Evolutionary conservation across 495 filamentous ascomycete species (phyloP), one percentile per base, ranked within the genome.

Genomic region (Aspergillus haitiensis): DNA sequence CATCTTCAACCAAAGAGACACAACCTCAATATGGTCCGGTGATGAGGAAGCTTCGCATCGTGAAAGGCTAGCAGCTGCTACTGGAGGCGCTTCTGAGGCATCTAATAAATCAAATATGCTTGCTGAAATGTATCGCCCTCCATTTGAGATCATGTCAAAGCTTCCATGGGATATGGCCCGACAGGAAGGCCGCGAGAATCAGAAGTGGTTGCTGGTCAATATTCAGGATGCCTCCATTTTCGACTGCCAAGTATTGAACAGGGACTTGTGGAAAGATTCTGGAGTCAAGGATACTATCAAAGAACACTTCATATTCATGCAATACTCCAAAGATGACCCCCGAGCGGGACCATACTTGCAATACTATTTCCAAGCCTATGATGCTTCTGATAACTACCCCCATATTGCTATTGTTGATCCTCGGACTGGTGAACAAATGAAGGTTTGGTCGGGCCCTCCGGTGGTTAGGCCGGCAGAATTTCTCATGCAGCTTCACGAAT

Each of bases 381-480:
- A 87, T 11, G 84, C 84, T 68, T 82, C 86, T 59, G 88, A 93
- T 69, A 88, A 87, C 16, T 98, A 95, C 70, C 94, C 94, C 6
- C 92, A 97, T 64, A 96, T 97, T 57, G 90, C 92, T 12, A 96
- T 98, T 66, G 84, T 98, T 53, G 94, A 98, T 67, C 94, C 94
- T 1, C 84, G 94, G 40, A 98, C 94, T 7, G 94, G 94, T 42
- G 94, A 98, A 73, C 93, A 97, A 72, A 91, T 98, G 60, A 98
- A 98, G 74, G 86, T 93, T 2, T 97, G 93, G 92, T 92, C 90
- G 6, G 92, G 93, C 3, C 79, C 80, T 13, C 92, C 94, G 15
- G 86, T 90, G 40, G 84, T 93, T 9, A 83, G 82, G 42, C 71
- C 92, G 3, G 67, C 82, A 12, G 94, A 97, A 10, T 97, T 98